Base-by-base conservation (phyloP, 2,329 filamentous ascomycete genomes). In the Zopfia rhizophila region DNA sequence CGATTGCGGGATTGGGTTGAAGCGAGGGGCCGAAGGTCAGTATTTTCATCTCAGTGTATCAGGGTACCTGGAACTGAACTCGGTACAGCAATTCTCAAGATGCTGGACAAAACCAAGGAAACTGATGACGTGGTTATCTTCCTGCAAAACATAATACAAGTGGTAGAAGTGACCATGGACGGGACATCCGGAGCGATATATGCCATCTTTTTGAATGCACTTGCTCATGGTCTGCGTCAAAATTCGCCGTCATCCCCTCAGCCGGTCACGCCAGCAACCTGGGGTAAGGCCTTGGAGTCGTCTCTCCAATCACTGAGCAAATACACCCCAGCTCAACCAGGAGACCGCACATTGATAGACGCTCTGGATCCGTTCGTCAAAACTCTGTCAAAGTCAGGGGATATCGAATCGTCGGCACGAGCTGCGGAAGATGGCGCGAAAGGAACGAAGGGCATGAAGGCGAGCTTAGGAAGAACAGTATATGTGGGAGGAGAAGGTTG, bases 321-420 rank as follows among this genome's bases (percentile, higher is more conserved):
- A 65, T 97, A 97, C 72, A 99, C 94, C 2, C 92, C 93, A 1
- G 94, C 94, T 1, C 85, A 87, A 40, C 88, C 88, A 0, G 94
- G 94, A 19, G 94, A 99, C 69, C 82, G 94, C 38, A 99, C 94
- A 0, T 76, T 97, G 24, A 83, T 97, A 23, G 94, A 99, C 72
- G 91, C 93, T 1, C 78, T 99, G 37, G 83, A 89, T 52, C 94
- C 94, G 2, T 99, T 97, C 67, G 86, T 95, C 38, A 82, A 90
- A 30, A 83, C 81, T 3, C 80, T 97, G 2, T 78, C 74, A 5
- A 72, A 81, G 62, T 86, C 85, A 0, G 83, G 83, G 11, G 83
- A 89, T 65, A 69, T 94, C 14, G 81, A 83, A 55, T 79, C 85
- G 66, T 92, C 94, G 6, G 91, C 90, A 0, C 78, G 84, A 60